Evolutionary conservation across 495 filamentous ascomycete genomes (phyloP), one percentile per base, ranked within the genome.

Genomic region (Glutinoglossum americanum): DNA sequence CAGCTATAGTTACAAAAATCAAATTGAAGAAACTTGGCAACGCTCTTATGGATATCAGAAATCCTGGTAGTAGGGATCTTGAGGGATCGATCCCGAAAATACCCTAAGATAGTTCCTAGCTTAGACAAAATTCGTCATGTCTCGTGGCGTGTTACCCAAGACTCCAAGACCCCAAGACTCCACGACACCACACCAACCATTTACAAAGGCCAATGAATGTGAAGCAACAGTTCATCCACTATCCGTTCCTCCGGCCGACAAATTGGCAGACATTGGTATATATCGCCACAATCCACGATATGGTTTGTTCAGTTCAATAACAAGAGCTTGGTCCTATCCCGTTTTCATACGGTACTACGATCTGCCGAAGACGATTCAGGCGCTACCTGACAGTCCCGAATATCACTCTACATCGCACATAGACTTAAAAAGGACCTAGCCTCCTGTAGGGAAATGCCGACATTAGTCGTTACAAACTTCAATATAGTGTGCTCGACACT

Each of bases 401-500:
- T 30, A 30, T 27, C 15, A 53, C 23, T 45, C 19, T 5, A 45
- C 41, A 28, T 17, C 13, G 4, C 15, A 53, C 3, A 32, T 9
- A 53, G 11, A 45, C n/a, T 21, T 3, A 23, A 23, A 53, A 27
- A n/a, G 49, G 1, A 17, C 11, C 49, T 25, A 6, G 11, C 6
- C 23, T 27, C 15, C 49, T 53, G 17, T 17, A 27, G 28, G 30
- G 49, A 41, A 17, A 94, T 94, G 88, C 88, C 88, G 55, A 85
- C 83, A 48, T 71, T 93, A 56, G 76, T 74, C 6, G 62, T 87
- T 48, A 82, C 78, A 64, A 88, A 93, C 67, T 95, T 95, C 75
- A 94, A 95, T 67, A 85, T 94, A 59, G 79, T 87, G 59, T 82
- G 85, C 64, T 81, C 85, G 58, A 80, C 83, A 10, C 69, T 94